Evolutionary conservation across 2,329 filamentous ascomycete species (phyloP), one percentile per base, ranked within the genome.

Genomic region (Scorias spongiosa): DNA sequence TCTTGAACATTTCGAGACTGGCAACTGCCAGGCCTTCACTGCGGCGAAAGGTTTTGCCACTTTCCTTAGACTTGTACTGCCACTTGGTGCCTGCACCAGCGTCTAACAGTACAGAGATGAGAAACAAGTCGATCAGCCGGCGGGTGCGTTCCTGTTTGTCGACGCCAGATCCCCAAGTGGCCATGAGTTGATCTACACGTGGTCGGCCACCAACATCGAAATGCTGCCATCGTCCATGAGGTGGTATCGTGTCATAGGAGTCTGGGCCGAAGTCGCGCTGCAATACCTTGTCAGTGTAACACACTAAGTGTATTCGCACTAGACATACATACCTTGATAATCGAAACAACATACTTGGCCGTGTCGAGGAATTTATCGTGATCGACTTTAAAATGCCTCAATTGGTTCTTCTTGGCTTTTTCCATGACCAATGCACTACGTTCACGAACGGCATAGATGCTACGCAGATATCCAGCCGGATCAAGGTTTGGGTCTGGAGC

Each of bases 1-100:
- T 71, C 66, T 94, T 94, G 74, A 94, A 95, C 88, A 95, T 94
- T 54, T 95, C 88, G 54, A 81, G 58, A 59, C 75, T 80, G 38
- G 78, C 78, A 9, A 82, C 79, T 8, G 88, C 88, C 44, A 95
- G 72, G 8, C 88, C 88, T 62, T 95, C 91, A 48, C 87, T 94
- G 42, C 91, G 78, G 42, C 78, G 73, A 64, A 89, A 96, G 36
- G 82, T 63, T 49, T 80, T 81, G 45, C 84, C 86, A 50, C 87
- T 93, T 58, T 93, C 87, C 49, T 80, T 80, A 59, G 86, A 93
- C 68, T 84, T 91, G 67, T 94, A 98, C 53, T 79, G 81, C 91
- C 91, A 98, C 51, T 78, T 74, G 2, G 79, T 89, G 36, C 91
- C 91, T 2, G 91, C 87, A 36, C 91, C 91, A 4, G 91, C 85